Evolutionary conservation across 208 protist genomes (phyloP).

Genomic region (Trypanosoma caninum): DNA sequence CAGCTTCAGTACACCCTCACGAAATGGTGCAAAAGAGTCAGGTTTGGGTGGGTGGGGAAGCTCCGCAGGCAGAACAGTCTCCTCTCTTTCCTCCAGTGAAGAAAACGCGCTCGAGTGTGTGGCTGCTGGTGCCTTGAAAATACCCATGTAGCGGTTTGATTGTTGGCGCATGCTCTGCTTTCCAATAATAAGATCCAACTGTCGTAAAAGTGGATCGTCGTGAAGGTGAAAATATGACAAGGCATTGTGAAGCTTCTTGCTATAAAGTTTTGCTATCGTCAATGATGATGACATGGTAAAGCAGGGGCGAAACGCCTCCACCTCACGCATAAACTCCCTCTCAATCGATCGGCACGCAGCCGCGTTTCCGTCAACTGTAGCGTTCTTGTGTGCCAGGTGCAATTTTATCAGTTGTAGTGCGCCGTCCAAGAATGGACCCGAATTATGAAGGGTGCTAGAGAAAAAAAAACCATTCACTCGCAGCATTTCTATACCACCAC

Average conservation of each 20-base stretch:
- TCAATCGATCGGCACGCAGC: conserved; percentile 66
- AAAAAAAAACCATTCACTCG: conserved; percentile 12
- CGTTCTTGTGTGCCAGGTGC: conserved; percentile 78
- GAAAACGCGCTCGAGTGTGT: neutral
- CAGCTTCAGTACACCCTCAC: conserved; percentile 50
- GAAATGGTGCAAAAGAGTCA: conserved; percentile 33
- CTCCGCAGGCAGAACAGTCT: conserved; percentile 69
- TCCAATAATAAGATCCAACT: conserved; percentile 75
- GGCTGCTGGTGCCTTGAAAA: conserved; percentile 14
- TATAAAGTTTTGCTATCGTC: conserved; percentile 67
- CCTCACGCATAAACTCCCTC: conserved; percentile 73
- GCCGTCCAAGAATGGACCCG: conserved; percentile 62
- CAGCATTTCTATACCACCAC: conserved; percentile 11
- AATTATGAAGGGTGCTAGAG: conserved; percentile 28
- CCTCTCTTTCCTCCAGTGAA: conserved; percentile 43
- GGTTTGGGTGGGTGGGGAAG: conserved; percentile 71
- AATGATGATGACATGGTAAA: conserved; percentile 80
- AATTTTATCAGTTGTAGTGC: conserved; percentile 82
- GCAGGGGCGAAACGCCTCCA: conserved; percentile 74
- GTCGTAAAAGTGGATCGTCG: conserved; percentile 80
- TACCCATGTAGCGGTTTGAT: conserved; percentile 3
- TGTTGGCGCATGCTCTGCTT: conserved; percentile 53
- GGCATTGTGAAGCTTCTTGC: conserved; percentile 56
- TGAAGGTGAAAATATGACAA: conserved; percentile 74
- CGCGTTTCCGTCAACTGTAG: conserved; percentile 45